Base-by-base conservation (phyloP, 768 basidiomycete species). In the Panaeolus papilionaceus region DNA sequence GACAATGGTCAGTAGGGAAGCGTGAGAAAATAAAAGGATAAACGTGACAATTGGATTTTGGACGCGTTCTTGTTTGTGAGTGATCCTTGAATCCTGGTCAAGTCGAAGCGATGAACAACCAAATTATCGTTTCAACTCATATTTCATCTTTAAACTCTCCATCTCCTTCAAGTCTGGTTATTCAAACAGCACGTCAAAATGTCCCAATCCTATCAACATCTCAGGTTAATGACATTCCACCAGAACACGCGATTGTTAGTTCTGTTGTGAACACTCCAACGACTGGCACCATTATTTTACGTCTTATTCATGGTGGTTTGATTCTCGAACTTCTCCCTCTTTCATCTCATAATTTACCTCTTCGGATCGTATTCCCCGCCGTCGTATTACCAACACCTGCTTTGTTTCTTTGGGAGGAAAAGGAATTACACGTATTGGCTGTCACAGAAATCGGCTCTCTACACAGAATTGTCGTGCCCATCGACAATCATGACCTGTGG, bases 261-360 rank as follows among this genome's bases (percentile, higher is more conserved):
- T 83, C 85, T 20, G 70, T 89, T 64, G 81, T 91, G 66, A 83
- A 89, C 70, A 83, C 89, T 4, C 79, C 82, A 14, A 74, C 78
- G 42, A 86, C 89, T 3, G 91, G 92, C 16, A 84, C 90, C 62
- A 83, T 95, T 64, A 84, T 95, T 63, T 77, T 90, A 61, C 90
- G 95, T 68, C 84, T 94, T 58, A 82, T 95, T 64, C 90, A 95
- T 69, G 88, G 85, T 54, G 91, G 90, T 28, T 78, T 88, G 69
- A 89, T 94, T 62, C 77, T 94, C 49, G 93, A 96, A 73, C 86
- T 96, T 58, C 74, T 89, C 42, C 92, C 93, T n/a, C 80, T 94
- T 54, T 87, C 92, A 5, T 83, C 85, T 1, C 81, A 87, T 70
- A 80, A 89, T 2, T 81, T 85, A 38, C 89, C 93, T 18, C 84